Base-by-base conservation (phyloP, 2,329 filamentous ascomycete species). In the Fusarium tricinctum region DNA sequence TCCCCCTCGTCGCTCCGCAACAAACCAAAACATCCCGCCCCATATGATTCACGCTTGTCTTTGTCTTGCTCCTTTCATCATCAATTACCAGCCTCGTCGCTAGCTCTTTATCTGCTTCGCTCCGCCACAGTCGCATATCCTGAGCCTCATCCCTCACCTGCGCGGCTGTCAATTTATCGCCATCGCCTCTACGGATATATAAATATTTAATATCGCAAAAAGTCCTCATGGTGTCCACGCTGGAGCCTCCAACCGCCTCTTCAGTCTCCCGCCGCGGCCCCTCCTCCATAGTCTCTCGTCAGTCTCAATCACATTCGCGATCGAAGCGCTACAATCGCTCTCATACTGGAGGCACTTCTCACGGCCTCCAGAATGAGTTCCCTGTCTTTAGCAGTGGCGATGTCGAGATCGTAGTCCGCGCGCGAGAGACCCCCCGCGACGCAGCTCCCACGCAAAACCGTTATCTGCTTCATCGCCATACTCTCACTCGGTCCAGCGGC, bases 301-400 rank as follows among this genome's bases (percentile, higher is more conserved):
- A 88, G 58, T 84, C 86, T 15, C 79, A 83, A 59, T 84, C 86
- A 15, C 79, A 83, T 55, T 84, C 84, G 26, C 85, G 90, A 68
- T 78, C 79, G 39, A 91, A 92, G 78, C 89, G 93, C 72, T 92
- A 94, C 75, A 91, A 91, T 77, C 91, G 93, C 66, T 96, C 93
- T 47, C 92, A 96, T 76, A 88, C 91, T 73, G 93, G 93, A 59
- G 90, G 90, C 64, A 82, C 85, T 33, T 86, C 88, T 19, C 89
- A 91, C 75, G 81, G 88, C 23, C 87, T 92, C 42, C 91, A 92
- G 76, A 97, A 97, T 77, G 94, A 97, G 78, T 98, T 97, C 73
- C 95, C 95, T 22, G 83, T 97, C 76, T 98, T 97, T 80, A 91
- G 94, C 73, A 95, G 92, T 38, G 95, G 95, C 75, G 94, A 98